Evolutionary conservation across 441 rosid genomes (phyloP), one percentile per base, ranked within the genome.

Genomic region (Melastoma candidum): DNA sequence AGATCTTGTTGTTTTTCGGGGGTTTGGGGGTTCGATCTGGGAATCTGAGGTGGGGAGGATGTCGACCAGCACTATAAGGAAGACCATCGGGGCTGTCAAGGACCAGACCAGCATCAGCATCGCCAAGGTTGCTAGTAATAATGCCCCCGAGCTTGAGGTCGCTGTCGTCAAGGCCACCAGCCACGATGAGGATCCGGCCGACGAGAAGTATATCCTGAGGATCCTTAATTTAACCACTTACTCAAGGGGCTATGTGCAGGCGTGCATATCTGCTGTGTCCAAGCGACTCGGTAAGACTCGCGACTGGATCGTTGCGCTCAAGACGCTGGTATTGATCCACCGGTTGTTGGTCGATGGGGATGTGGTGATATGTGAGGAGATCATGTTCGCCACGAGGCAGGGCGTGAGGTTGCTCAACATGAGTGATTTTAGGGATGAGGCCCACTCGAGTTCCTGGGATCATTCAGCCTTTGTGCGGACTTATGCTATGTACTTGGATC

Each of bases 221-320:
- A 74, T 75, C 58, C 54, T 72, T 1, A 67, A 46, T 27, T 32
- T 61, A 44, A 64, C 61, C 0, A 47, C 71, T 1, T 66, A 48
- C 51, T 69, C 77, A 29, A 49, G 72, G 5, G 72, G 68, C 1
- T 75, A 72, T 46, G 63, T 72, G 5, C 44, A 44, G 39, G 77
- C 80, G 4, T 72, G 77, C 48, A 26, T 72, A 0, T 67, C 66
- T 3, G 53, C 77, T 13, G 61, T 72, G 26, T 67, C 80, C 3
- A 75, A 64, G 54, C 61, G 80, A 26, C 17, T 72, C 61, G 60
- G 69, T 32, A 75, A 67, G 57, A 75, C 80, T 0, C 77, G 49
- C 7, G 80, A 75, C 57, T 75, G 80, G 80, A 69, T 75, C 13
- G 80, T 72, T 29, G 80, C 77, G 1, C 59, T 75, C 10, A 75